phyloP scores from a whole-genome alignment of 352 stramenopile species.

The Phytophthora hybrid region DNA sequence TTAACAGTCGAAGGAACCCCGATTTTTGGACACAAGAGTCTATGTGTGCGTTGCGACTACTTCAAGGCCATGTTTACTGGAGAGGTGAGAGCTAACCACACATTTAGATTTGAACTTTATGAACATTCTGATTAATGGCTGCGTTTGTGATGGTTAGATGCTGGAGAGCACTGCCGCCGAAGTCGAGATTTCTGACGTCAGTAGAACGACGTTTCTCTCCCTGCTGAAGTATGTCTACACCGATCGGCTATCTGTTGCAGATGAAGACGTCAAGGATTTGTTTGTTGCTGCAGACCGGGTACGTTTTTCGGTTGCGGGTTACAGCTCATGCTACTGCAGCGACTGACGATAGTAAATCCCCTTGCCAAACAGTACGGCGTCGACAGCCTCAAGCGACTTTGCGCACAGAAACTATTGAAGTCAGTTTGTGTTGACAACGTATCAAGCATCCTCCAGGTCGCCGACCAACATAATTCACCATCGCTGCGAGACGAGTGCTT shows the following conservation, averaged over 20 bases:
- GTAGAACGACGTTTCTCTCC: slow-evolving; percentile 91
- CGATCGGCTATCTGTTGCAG: slow-evolving; percentile 89
- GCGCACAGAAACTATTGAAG: slow-evolving; percentile 94
- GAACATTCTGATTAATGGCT: background rate
- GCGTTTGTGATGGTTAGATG: slow-evolving; percentile 72
- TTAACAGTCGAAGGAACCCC: slow-evolving; percentile 77
- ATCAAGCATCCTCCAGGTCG: slow-evolving; percentile 95
- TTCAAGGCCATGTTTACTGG: slow-evolving; percentile 92
- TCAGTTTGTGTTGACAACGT: slow-evolving; percentile 96
- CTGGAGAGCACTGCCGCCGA: slow-evolving; percentile 85
- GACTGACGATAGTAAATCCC: too few relatives aligned
- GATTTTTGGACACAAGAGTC: slow-evolving; percentile 90
- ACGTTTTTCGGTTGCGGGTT: background rate
- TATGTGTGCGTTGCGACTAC: slow-evolving; percentile 95
- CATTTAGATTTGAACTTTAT: background rate
- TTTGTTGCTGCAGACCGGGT: slow-evolving; percentile 93
- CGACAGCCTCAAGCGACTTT: slow-evolving; percentile 91
- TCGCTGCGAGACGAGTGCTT: slow-evolving; percentile 95
- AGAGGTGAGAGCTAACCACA: slow-evolving; percentile 46
- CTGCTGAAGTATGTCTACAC: slow-evolving; percentile 97
- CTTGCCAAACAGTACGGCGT: slow-evolving; percentile 68
- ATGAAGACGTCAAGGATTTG: slow-evolving; percentile 92
- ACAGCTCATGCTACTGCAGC: too few relatives aligned
- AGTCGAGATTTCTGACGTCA: slow-evolving; percentile 93
- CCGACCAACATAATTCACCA: slow-evolving; percentile 94